These are phyloP conservation scores for Barnettozyma pratensis DNA, from an alignment of 805 yeast species.

Conservation along the genomic window DNA sequence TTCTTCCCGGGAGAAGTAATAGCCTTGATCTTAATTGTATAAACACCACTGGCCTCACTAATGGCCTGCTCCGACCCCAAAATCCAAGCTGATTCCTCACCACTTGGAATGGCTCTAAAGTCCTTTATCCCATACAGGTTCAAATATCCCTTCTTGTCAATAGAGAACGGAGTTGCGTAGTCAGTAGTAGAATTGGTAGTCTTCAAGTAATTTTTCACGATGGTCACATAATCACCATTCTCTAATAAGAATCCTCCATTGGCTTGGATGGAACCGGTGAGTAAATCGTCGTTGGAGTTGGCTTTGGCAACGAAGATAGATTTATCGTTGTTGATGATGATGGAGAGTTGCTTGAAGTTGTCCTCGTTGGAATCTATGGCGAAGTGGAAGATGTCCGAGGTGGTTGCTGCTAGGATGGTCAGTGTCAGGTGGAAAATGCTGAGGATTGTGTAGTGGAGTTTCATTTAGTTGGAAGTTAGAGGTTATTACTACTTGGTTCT, in stretches of 20 bases:
- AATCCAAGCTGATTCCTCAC: background rate
- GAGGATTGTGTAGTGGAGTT: background rate
- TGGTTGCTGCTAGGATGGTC: background rate
- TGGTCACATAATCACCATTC: background rate
- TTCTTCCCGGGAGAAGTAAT: background rate
- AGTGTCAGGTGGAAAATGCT: background rate
- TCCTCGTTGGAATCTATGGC: background rate
- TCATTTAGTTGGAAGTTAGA: background rate
- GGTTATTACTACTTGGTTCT: background rate
- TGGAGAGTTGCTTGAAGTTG: background rate
- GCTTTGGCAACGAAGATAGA: background rate
- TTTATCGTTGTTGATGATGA: background rate
- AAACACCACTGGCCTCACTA: background rate
- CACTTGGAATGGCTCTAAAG: conserved; percentile 7
- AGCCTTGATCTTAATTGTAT: conserved; percentile 7
- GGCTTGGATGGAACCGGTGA: background rate
- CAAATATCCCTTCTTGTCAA: conserved; percentile 2
- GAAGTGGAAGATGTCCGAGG: background rate
- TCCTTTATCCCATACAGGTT: background rate
- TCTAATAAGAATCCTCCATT: background rate
- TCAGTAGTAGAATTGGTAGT: background rate
- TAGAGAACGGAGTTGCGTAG: conserved; percentile 4
- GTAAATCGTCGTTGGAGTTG: background rate
- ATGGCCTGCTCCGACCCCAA: conserved; percentile 1
- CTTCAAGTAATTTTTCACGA: conserved; percentile 2